A percentile compares a stretch with the other conserved stretches of the same genome.
Evolutionary conservation across 257 asterid species (phyloP).

Genomic region (Thymus mandschuricus): DNA sequence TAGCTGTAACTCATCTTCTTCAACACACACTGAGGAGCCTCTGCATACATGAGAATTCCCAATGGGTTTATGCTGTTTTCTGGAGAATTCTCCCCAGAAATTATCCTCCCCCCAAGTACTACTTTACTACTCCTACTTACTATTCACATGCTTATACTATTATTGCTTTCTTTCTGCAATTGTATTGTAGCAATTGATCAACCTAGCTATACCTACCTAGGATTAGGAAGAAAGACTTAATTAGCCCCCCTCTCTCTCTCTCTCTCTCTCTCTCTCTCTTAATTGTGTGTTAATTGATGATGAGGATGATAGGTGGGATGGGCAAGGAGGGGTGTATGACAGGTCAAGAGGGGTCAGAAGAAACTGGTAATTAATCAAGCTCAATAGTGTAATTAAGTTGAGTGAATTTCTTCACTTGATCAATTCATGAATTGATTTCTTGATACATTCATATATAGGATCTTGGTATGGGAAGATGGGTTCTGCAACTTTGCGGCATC

Average conservation of each 20-base stretch:
- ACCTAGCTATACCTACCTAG: background rate
- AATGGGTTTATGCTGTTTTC: constrained; percentile 99
- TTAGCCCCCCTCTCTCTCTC: background rate
- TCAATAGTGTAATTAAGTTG: background rate
- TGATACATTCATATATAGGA: constrained; percentile 48
- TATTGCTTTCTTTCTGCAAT: background rate
- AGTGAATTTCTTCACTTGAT: too few relatives aligned
- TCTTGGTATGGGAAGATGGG: constrained; percentile 99
- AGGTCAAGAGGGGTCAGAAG: constrained; percentile 96
- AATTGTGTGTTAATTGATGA: background rate
- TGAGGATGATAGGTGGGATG: constrained; percentile 74
- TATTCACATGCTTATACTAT: background rate
- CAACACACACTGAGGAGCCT: constrained; percentile 96
- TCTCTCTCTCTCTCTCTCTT: too few relatives aligned
- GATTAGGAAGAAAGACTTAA: background rate
- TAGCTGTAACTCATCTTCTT: constrained; percentile 95
- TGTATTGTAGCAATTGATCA: background rate
- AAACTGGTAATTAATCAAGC: constrained; percentile 63
- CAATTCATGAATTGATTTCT: background rate
- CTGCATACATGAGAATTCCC: constrained; percentile 87
- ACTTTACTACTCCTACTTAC: too few relatives aligned
- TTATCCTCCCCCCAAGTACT: constrained; percentile 97
- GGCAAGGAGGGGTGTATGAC: constrained; percentile 92
- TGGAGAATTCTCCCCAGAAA: constrained; percentile 99
- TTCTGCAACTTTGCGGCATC: constrained; percentile 97